These are phyloP conservation scores for Anisodus acutangulus DNA, from an alignment of 257 asterid genomes.

Conservation along the genomic window DNA sequence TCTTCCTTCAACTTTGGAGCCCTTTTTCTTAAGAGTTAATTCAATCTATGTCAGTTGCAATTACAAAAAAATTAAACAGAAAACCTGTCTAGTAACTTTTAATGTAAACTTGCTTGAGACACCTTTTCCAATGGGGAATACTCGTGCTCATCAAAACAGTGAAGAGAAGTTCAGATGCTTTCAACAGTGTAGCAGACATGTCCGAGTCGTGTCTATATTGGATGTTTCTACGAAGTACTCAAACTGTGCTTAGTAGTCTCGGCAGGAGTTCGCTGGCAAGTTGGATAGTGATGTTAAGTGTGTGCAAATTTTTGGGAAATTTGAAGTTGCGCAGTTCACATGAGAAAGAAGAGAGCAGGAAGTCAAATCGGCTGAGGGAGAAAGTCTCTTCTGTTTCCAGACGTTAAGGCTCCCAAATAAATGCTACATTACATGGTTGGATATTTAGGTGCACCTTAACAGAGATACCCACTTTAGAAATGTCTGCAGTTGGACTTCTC, in stretches of 20 bases:
- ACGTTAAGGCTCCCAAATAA: neutral
- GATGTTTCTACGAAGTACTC: neutral
- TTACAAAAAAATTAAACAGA: neutral
- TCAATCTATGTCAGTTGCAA: neutral
- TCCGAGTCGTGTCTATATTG: neutral
- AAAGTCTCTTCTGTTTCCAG: constrained; percentile 7
- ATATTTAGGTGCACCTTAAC: neutral
- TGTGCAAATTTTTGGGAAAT: constrained; percentile 4
- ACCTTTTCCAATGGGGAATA: neutral
- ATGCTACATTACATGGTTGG: constrained; percentile 21
- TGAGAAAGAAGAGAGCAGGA: neutral
- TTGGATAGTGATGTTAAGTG: constrained; percentile 20
- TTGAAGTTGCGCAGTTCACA: neutral
- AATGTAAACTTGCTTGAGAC: constrained; percentile 24
- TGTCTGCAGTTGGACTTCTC: constrained; percentile 4
- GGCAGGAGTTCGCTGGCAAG: neutral
- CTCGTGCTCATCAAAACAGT: neutral
- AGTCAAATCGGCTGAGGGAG: neutral
- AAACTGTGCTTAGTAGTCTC: neutral
- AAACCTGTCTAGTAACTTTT: neutral
- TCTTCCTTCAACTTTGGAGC: neutral
- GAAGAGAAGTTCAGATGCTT: constrained; percentile 23
- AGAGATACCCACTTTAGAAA: neutral
- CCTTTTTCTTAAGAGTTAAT: neutral
- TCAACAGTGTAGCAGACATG: constrained; percentile 23